Evolutionary conservation across 1,139 yeast species (phyloP), one percentile per base, ranked within the genome.

Genomic region (Candida smagusa): DNA sequence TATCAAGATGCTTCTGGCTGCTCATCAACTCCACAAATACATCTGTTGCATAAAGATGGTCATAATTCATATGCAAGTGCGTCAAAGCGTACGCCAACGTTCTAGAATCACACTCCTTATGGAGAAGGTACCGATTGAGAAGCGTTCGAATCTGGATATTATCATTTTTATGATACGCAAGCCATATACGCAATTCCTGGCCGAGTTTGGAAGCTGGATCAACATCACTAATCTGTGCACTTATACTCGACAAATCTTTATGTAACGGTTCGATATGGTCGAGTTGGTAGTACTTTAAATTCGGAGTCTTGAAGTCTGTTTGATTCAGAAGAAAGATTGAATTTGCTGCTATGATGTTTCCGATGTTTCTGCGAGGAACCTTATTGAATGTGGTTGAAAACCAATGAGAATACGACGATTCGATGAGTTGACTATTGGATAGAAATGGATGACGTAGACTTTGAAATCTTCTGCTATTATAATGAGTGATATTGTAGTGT

Each of bases 21-120:
- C 50, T 46, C 7, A 58, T 37, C 7, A 60, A 37, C 38, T 49
- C 57, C 12, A 52, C 50, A 42, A 61, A 49, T 29, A 56, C 41
- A 4, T 43, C 40, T 37, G 58, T 64, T 27, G 66, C 55, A 16
- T 48, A 50, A 28, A 59, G 63, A 4, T 66, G 56, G 30, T 70
- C 72, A 45, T 61, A 68, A 46, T 58, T 63, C 22, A 47, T 46
- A 2, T 66, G 54, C 40, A 58, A 63, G 4, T 61, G 59, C 28
- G 58, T 52, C 36, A 69, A 47, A 3, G 58, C 48, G 39, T 67
- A 65, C 22, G 60, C 50, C 35, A 67, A 45, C 2, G 63, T 57
- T 11, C 47, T 49, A 7, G 61, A 46, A 42, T 61, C 50, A 33
- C 55, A 49, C 7, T 36, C 40, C 8, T 44, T 37, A 12, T 42